Base-by-base conservation (phyloP, 495 filamentous ascomycete genomes). In the Xylaria cubensis region DNA sequence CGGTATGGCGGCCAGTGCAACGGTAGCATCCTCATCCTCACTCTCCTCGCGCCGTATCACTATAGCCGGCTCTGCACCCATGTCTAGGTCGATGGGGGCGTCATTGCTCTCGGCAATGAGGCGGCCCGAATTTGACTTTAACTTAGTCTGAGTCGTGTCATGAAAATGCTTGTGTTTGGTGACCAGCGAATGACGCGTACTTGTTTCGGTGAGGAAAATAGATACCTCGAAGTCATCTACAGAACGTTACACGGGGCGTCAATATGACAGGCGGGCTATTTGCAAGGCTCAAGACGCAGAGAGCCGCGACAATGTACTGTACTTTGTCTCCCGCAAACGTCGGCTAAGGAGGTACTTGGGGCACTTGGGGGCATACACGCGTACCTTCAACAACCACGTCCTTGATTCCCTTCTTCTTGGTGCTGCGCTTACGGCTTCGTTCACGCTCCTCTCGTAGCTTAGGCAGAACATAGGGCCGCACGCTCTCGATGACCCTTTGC, bases 181-280 rank as follows among this genome's bases (percentile, higher is more conserved):
- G 65, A 98, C 87, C 12, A 99, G 86, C 19, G 93, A 91, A 84
- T 98, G 95, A 39, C 94, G 89, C n/a, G 93, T 93, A 29, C 90
- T 91, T 8, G 90, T 91, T 80, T 97, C 92, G 44, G 92, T 97
- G 74, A 99, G 88, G 82, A 98, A 99, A 72, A 98, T 90, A 21
- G 93, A 91, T 50, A 97, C 93, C 78, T 98, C 94, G 76, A 98
- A 99, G 64, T 97, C 95, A 84, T 97, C 96, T 97, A 78, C 67
- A 39, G 24, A 62, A 39, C 65, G 72, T 77, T 73, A 78, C 73
- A 75, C 76, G 55, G 73, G 71, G 53, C 48, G 67, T 72, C 71
- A 75, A 73, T 69, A 73, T 69, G 19, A 50, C 29, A 9, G 69
- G 34, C 62, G 15, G 26, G 48, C 58, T 32, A 29, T 61, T 51